These are phyloP conservation scores for Xylariaceae sp. DNA, from an alignment of 2,329 filamentous ascomycete genomes.

Conservation along the genomic window DNA sequence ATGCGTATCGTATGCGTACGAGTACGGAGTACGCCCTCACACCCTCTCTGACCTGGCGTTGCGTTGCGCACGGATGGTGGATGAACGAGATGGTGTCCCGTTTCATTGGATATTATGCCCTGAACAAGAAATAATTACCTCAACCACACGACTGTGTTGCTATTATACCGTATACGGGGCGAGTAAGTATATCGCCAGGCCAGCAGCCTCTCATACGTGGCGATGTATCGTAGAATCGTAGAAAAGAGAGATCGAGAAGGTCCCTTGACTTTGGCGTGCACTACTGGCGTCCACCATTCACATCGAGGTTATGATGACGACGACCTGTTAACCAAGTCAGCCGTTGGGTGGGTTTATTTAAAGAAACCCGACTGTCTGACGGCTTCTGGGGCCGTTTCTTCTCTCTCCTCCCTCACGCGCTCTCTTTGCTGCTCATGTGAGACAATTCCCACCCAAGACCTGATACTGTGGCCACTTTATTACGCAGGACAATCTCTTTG, in stretches of 20 bases:
- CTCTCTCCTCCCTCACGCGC: background rate
- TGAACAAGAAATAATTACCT: constrained; percentile 9
- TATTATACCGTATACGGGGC: no score
- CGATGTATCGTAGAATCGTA: background rate
- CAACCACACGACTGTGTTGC: constrained; percentile 4
- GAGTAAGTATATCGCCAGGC: background rate
- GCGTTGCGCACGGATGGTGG: no score
- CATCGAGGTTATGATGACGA: background rate
- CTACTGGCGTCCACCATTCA: background rate
- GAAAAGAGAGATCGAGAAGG: no score
- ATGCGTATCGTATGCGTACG: no score
- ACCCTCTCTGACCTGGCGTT: background rate
- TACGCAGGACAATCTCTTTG: background rate
- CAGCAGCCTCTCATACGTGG: background rate
- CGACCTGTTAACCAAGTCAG: no score
- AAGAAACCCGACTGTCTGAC: no score
- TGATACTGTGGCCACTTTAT: background rate
- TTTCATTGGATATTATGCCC: constrained; percentile 10
- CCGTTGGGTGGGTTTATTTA: no score
- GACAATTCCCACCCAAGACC: background rate
- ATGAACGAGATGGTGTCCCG: background rate
- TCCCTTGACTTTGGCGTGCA: background rate
- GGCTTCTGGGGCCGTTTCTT: background rate
- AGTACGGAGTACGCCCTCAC: no score
- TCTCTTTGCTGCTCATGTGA: background rate